A percentile compares a stretch with the other conserved stretches of the same genome.
These are phyloP conservation scores for Penicillium egyptiacum DNA, from an alignment of 495 filamentous ascomycete genomes.

Conservation along the genomic window DNA sequence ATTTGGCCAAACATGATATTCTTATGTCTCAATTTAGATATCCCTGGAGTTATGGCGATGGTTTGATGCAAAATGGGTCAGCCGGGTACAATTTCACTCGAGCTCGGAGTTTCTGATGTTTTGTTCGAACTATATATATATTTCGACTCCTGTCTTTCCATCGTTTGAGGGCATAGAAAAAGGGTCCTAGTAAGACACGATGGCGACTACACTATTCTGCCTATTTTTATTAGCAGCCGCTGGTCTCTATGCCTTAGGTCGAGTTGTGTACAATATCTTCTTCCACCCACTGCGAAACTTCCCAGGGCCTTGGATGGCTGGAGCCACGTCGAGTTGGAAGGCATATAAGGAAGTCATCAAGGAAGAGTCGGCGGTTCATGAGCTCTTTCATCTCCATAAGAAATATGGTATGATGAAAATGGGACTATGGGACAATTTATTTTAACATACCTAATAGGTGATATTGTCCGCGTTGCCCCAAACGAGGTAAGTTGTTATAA, in stretches of 20 bases:
- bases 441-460: neutral
- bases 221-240: constrained; percentile 2
- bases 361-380: constrained; percentile 2
- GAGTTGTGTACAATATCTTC: constrained; percentile 4
- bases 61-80: neutral
- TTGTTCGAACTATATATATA: neutral
- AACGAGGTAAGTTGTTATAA: neutral
- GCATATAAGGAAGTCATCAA: constrained; percentile 12
- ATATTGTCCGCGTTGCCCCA: constrained; percentile 8
- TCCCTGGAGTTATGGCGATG: neutral
- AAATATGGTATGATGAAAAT: constrained; percentile 4
- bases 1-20: neutral
- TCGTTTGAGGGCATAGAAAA: neutral
- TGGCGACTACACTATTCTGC: neutral
- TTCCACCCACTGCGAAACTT: constrained; percentile 9
- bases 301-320: constrained; percentile 10
- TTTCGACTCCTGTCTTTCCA: neutral
- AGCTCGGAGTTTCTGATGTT: neutral
- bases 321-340: constrained; percentile 11
- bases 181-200: neutral
- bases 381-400: constrained; percentile 4
- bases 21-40: neutral
- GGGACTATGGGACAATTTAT: neutral
- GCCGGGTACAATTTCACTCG: neutral
- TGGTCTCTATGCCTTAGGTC: neutral